Conservation (phyloP, 2,329 filamentous ascomycete genomes). For the Penicillium sumatraense region DNA sequence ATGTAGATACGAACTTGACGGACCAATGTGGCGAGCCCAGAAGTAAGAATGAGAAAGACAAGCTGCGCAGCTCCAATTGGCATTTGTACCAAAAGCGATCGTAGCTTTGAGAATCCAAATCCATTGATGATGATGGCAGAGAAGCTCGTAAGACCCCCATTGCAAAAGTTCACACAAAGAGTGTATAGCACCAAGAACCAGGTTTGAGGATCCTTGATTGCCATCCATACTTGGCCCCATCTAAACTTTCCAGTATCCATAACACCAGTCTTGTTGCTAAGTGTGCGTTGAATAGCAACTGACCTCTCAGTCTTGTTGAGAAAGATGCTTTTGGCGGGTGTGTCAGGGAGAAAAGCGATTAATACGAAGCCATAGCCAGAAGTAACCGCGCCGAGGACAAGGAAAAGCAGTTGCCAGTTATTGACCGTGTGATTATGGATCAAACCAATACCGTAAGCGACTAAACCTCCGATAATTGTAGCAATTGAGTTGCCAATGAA, state of each 20-base stretch:
- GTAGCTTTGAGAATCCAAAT: conserved; percentile 45
- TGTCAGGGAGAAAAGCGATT: conserved; percentile 22
- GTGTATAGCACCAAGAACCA: conserved; percentile 40
- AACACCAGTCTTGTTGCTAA: conserved; percentile 57
- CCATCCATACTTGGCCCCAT: conserved; percentile 45
- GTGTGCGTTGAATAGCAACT: conserved; percentile 58
- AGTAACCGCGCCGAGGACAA: conserved; percentile 36
- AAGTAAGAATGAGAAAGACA: conserved; percentile 37
- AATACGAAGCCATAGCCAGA: conserved; percentile 26
- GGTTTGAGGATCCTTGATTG: conserved; percentile 35
- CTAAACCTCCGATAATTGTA: conserved; percentile 33
- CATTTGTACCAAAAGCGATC: conserved; percentile 43
- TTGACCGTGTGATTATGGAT: conserved; percentile 21
- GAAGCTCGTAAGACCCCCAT: conserved; percentile 42
- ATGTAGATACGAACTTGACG: conserved; percentile 33
- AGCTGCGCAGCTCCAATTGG: conserved; percentile 39
- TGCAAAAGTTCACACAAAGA: conserved; percentile 38
- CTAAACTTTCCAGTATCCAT: conserved; percentile 55
- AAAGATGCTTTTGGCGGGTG: conserved; percentile 34
- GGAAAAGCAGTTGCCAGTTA: conserved; percentile 38
- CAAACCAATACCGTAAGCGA: conserved; percentile 35
- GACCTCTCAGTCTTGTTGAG: conserved; percentile 45
- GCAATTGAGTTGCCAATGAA: conserved; percentile 41
- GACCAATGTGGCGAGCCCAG: conserved; percentile 32
- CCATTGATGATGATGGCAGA: conserved; percentile 39